Percentiles rank a stretch among this genome's conserved stretches.
Conservation (phyloP, 441 rosid species). For the Lepidium campestre region DNA sequence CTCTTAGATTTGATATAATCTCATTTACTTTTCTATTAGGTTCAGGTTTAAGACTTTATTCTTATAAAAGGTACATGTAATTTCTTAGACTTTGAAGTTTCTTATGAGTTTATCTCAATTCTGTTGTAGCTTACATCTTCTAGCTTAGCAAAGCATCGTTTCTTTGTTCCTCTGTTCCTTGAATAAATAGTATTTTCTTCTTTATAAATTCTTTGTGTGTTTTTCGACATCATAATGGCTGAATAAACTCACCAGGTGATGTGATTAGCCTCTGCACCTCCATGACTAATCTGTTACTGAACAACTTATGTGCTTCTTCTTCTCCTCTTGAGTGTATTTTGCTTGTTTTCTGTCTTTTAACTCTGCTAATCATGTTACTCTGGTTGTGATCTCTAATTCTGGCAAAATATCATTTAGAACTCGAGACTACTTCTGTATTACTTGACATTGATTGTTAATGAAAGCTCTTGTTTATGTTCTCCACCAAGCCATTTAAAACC, state of each 20-base stretch:
- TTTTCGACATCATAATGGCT: too few species aligned
- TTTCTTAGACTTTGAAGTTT: too few species aligned
- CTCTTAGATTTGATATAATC: too few species aligned
- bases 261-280: background rate
- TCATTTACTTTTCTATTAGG: too few species aligned
- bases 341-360: background rate
- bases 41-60: too few species aligned
- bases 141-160: too few species aligned
- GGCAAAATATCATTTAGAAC: slow-evolving; percentile 22
- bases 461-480: slow-evolving; percentile 15
- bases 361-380: background rate
- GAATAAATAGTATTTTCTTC: too few species aligned
- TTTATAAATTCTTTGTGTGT: too few species aligned
- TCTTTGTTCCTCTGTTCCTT: too few species aligned
- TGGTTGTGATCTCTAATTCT: background rate
- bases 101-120: too few species aligned
- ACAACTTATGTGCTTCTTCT: background rate
- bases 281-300: background rate
- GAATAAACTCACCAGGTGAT: slow-evolving; percentile 61
- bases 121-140: too few species aligned
- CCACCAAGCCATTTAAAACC: background rate
- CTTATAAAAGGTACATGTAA: too few species aligned
- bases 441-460: slow-evolving; percentile 27
- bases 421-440: slow-evolving; percentile 33
- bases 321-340: background rate